Evolutionary conservation across 1,139 yeast species (phyloP).

Genomic region (Pichia sp.): DNA sequence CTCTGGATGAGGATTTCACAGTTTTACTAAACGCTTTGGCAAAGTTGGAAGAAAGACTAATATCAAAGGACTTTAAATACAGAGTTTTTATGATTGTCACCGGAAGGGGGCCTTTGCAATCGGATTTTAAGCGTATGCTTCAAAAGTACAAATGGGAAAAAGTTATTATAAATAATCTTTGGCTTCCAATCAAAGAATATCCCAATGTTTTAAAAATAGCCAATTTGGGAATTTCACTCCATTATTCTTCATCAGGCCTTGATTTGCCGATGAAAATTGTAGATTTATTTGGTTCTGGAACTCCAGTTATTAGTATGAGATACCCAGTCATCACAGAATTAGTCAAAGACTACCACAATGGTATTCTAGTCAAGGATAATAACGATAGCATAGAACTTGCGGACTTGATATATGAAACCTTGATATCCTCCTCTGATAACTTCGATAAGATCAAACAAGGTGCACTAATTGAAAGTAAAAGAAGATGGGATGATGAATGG

Average conservation of each 20-base stretch:
- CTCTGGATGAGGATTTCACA: slow-evolving; percentile 87
- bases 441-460: slow-evolving; percentile 45
- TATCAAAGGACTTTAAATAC: slow-evolving; percentile 28
- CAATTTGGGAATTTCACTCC: slow-evolving; percentile 85
- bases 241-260: slow-evolving; percentile 84
- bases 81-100: slow-evolving; percentile 66
- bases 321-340: slow-evolving; percentile 68
- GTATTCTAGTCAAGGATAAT: slow-evolving; percentile 33
- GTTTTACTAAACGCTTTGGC: slow-evolving; percentile 63
- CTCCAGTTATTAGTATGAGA: slow-evolving; percentile 76
- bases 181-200: slow-evolving; percentile 78
- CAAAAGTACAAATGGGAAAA: slow-evolving; percentile 30
- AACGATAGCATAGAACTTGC: slow-evolving; percentile 38
- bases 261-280: slow-evolving; percentile 97
- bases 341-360: slow-evolving; percentile 40
- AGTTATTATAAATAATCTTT: slow-evolving; percentile 55
- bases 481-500: slow-evolving; percentile 82
- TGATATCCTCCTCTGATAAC: slow-evolving; percentile 25
- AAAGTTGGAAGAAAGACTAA: slow-evolving; percentile 40
- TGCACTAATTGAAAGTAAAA: slow-evolving; percentile 58
- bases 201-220: slow-evolving; percentile 70
- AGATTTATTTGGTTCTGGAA: slow-evolving; percentile 93
- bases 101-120: slow-evolving; percentile 86
- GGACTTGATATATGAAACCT: slow-evolving; percentile 36
- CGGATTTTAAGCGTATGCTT: slow-evolving; percentile 40